Conservation (phyloP, 495 filamentous ascomycete species). For the Lepidopterella palustris region DNA sequence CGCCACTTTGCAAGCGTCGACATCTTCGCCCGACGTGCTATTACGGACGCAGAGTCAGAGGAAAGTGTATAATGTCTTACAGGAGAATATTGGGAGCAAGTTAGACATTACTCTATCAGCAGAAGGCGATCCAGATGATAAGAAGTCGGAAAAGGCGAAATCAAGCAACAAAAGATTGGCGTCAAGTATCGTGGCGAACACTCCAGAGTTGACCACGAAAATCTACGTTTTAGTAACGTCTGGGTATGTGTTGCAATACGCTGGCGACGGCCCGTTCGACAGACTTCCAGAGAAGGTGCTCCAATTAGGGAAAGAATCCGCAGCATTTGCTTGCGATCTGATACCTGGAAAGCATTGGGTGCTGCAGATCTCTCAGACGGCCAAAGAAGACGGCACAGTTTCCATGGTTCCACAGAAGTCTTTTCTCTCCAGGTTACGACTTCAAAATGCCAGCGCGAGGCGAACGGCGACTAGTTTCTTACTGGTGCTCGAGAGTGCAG, state of each 20-base stretch:
- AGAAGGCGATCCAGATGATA: slow-evolving; percentile 31
- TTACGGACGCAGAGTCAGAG: slow-evolving; percentile 53
- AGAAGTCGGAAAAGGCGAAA: slow-evolving; percentile 19
- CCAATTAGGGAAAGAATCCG: slow-evolving; percentile 74
- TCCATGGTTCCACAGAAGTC: slow-evolving; percentile 49
- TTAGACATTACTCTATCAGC: slow-evolving; percentile 31
- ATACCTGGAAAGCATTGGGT: slow-evolving; percentile 93
- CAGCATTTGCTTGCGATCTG: slow-evolving; percentile 87
- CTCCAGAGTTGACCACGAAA: slow-evolving; percentile 71
- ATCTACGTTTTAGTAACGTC: slow-evolving; percentile 74
- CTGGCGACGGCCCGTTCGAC: slow-evolving; percentile 72
- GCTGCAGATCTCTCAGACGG: slow-evolving; percentile 74
- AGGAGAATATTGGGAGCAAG: slow-evolving; percentile 36
- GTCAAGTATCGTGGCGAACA: slow-evolving; percentile 55
- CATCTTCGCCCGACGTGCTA: slow-evolving; percentile 52
- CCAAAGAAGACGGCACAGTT: slow-evolving; percentile 52
- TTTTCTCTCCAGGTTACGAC: slow-evolving; percentile 65
- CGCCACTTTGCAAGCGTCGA: slow-evolving; percentile 45
- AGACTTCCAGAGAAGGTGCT: slow-evolving; percentile 82
- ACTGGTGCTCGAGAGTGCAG: slow-evolving; percentile 71
- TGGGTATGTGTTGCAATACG: slow-evolving; percentile 82
- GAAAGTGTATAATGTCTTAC: slow-evolving; percentile 39
- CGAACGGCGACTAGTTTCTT: slow-evolving; percentile 63
- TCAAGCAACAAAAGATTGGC: slow-evolving; percentile 22
- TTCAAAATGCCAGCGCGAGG: slow-evolving; percentile 50